Percentiles rank a stretch among this genome's conserved stretches.
Conservation (phyloP, 768 basidiomycete species). For the Xerocomus brunneocitrinus region DNA sequence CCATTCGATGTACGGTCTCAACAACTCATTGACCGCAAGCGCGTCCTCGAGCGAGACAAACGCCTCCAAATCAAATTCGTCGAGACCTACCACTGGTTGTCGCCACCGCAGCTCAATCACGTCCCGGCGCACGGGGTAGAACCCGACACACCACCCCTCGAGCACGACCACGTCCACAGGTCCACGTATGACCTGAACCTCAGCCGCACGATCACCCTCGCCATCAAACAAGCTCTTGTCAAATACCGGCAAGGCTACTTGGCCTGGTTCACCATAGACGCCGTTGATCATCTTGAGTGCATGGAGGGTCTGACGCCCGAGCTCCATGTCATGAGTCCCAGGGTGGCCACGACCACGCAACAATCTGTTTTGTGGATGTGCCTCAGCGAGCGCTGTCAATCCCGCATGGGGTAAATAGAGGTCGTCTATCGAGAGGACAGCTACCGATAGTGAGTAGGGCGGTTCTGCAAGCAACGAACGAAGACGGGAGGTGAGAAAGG, state of each 20-base stretch:
- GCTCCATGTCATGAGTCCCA: conserved; percentile 80
- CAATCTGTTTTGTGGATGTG: conserved; percentile 53
- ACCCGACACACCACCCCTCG: conserved; percentile 97
- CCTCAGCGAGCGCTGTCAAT: conserved; percentile 50
- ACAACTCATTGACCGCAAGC: conserved; percentile 54
- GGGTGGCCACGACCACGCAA: conserved; percentile 86
- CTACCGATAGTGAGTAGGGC: conserved; percentile 51
- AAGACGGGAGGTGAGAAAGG: conserved; percentile 65
- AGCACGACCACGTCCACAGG: conserved; percentile 80
- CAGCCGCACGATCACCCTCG: conserved; percentile 72
- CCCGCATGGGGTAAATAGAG: conserved; percentile 74
- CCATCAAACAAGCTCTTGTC: conserved; percentile 83
- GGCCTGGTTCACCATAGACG: not conserved
- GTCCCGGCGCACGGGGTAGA: conserved; percentile 52
- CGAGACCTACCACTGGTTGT: conserved; percentile 20
- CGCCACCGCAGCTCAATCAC: conserved; percentile 56
- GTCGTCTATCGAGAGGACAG: conserved; percentile 75
- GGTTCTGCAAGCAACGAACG: conserved; percentile 37
- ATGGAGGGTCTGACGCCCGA: conserved; percentile 53
- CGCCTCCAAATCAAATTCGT: conserved; percentile 32
- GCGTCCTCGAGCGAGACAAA: conserved; percentile 51
- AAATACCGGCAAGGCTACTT: conserved; percentile 67
- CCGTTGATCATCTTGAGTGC: conserved; percentile 44
- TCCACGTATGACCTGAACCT: conserved; percentile 39
- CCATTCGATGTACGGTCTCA: conserved; percentile 57